Evolutionary conservation across 2,329 filamentous ascomycete species (phyloP).

Genomic region (Amesomyces nigricolor): DNA sequence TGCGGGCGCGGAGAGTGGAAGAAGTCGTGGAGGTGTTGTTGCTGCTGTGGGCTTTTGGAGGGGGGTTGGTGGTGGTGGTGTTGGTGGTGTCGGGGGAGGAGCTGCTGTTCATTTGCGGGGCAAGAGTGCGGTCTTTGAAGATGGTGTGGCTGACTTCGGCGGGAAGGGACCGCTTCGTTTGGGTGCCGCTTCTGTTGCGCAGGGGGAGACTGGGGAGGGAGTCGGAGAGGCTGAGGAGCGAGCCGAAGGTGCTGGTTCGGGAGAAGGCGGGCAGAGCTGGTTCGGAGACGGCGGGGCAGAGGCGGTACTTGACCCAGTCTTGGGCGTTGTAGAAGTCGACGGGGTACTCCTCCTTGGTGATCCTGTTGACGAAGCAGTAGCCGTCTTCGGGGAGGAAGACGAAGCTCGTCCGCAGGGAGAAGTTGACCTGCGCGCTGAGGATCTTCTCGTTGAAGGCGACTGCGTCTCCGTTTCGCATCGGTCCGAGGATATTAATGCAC

Average conservation of each 20-base stretch:
- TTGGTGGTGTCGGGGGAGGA: conserved; percentile 23
- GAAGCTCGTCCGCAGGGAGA: conserved; percentile 81
- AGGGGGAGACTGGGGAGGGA: conserved; percentile 40
- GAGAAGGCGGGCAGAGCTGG: conserved; percentile 56
- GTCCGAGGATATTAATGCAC: conserved; percentile 87
- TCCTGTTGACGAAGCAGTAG: conserved; percentile 78
- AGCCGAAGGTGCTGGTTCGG: conserved; percentile 37
- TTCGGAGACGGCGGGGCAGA: conserved; percentile 69
- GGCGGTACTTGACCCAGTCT: conserved; percentile 71
- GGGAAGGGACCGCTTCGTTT: conserved; percentile 29
- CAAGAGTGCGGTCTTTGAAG: conserved; percentile 37
- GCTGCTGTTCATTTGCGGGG: conserved; percentile 41
- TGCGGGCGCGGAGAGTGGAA: conserved; percentile 41
- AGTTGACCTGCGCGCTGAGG: conserved; percentile 87
- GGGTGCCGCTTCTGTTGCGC: conserved; percentile 41
- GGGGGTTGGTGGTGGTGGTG: conserved; percentile 22
- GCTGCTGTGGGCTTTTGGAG: conserved; percentile 22
- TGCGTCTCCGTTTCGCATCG: conserved; percentile 85
- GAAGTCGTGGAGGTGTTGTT: conserved; percentile 11
- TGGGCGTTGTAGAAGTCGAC: conserved; percentile 79
- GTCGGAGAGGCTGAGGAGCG: conserved; percentile 43
- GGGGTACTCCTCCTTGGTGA: conserved; percentile 71
- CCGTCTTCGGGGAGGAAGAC: conserved; percentile 81
- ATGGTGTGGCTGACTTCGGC: conserved; percentile 42
- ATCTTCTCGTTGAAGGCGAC: conserved; percentile 85